These are phyloP conservation scores for Thermothielavioides terrestris DNA, from an alignment of 495 filamentous ascomycete species.

Conservation along the genomic window DNA sequence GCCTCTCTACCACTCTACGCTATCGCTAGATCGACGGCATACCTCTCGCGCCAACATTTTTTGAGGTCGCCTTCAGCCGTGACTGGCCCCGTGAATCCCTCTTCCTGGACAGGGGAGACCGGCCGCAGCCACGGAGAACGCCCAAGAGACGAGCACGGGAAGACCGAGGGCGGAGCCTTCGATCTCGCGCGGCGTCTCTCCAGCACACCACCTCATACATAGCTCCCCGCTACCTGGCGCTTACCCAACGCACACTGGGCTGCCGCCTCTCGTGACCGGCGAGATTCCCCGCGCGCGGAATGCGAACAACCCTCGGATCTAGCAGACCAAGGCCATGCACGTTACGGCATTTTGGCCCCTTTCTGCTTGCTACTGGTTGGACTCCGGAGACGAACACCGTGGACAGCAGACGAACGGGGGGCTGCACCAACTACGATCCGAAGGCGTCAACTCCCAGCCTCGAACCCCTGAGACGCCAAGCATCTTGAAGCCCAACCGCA, in stretches of 20 bases:
- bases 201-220: not conserved
- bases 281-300: not conserved
- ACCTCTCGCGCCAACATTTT: not conserved
- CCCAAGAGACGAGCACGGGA: not conserved
- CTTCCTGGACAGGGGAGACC: no score
- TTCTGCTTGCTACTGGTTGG: slow-evolving; percentile 5
- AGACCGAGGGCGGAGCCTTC: not conserved
- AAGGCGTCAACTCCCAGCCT: not conserved
- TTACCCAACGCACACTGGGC: not conserved
- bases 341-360: slow-evolving; percentile 2
- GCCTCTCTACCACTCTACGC: not conserved
- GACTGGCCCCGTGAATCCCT: not conserved
- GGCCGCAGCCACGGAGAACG: not conserved
- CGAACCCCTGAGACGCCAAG: not conserved
- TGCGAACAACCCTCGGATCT: not conserved
- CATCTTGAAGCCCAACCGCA: not conserved
- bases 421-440: not conserved
- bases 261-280: not conserved
- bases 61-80: not conserved
- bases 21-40: not conserved
- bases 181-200: not conserved
- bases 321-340: slow-evolving; percentile 18
- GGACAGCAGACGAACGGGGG: not conserved
- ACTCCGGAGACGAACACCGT: not conserved
- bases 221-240: not conserved